Evolutionary conservation across 495 filamentous ascomycete species (phyloP).

Genomic region (Hyaloscypha hepaticicola): DNA sequence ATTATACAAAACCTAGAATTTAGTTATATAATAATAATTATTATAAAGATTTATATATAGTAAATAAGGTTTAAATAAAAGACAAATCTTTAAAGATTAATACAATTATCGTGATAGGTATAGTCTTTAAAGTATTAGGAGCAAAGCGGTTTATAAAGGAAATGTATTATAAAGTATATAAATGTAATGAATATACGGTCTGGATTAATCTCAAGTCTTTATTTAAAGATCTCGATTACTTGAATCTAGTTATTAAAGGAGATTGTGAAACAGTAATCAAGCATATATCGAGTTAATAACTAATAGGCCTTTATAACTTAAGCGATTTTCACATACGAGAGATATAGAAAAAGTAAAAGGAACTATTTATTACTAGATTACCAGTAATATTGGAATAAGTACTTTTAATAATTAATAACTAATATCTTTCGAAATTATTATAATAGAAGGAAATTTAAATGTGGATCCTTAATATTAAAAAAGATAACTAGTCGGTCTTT

Average conservation of each 20-base stretch:
- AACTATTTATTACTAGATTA: conserved; percentile 12
- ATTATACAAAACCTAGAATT: conserved; percentile 11
- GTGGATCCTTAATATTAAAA: conserved; percentile 4
- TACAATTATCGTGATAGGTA: conserved; percentile 18
- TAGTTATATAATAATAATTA: conserved; percentile 17
- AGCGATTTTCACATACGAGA: conserved; percentile 19
- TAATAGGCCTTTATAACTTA: conserved; percentile 10
- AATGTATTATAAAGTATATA: not conserved
- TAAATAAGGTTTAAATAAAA: not conserved
- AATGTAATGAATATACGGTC: not conserved
- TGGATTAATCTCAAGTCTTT: conserved; percentile 14
- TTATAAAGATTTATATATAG: conserved; percentile 14
- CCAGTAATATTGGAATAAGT: not conserved
- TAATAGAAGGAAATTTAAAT: conserved; percentile 8
- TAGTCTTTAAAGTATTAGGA: conserved; percentile 7
- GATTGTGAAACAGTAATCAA: conserved; percentile 9
- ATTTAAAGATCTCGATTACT: conserved; percentile 15
- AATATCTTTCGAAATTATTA: conserved; percentile 16
- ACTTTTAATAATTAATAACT: conserved; percentile 2
- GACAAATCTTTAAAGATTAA: conserved; percentile 7
- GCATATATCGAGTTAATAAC: conserved; percentile 13
- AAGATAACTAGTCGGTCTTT: not conserved
- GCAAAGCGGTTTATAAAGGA: conserved; percentile 13
- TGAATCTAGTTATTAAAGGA: conserved; percentile 14
- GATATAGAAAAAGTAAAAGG: conserved; percentile 17